Evolutionary conservation across 306 rosid genomes (phyloP), one percentile per base, ranked within the genome.

Genomic region (Mimosa bimucronata): DNA sequence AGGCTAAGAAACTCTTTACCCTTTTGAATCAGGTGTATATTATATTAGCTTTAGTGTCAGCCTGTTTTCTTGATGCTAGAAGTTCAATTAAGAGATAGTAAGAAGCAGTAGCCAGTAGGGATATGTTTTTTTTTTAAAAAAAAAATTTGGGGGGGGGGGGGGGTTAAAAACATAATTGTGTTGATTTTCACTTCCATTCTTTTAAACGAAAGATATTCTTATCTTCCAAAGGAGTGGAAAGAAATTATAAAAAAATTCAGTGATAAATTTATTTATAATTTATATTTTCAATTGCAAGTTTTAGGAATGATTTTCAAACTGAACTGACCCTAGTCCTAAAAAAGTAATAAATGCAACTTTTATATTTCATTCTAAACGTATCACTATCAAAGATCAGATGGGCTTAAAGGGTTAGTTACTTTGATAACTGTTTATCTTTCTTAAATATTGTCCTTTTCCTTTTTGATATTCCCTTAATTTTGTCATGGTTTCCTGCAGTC

Each of bases 1-100:
- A 96, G 88, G 97, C 98, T 66, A 87, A 86, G 75, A 96, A 93
- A 81, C 99, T 96, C 88, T 90, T 90, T 74, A 96, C 82, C 90
- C 98, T 96, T 78, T 80, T 93, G 82, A 92, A 80, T 89, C 99
- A 96, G 99, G 98, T 91, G 75, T 16, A 18, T 66, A n/a, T 29
- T 75, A 53, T 74, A 38, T 55, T 79, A 67, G 57, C 34, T 72
- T 69, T 65, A n/a, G 58, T 53, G 66, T 34, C 29, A 19, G 66
- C 40, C 70, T 34, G 31, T 37, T 10, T 12, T 19, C 26, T 67
- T 30, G 44, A 18, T 55, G 7, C 13, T 58, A 53, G 62, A 29
- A 45, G 8, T 31, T 60, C 66, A 38, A 29, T 37, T 78, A 38
- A 45, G 74, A 79, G 70, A 65, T 55, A 23, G 66, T 67, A 45